Percentiles rank a stretch among this genome's conserved stretches.
Evolutionary conservation across 1,284 basidiomycete species (phyloP).

Genomic region (Fomitopsis palustris): DNA sequence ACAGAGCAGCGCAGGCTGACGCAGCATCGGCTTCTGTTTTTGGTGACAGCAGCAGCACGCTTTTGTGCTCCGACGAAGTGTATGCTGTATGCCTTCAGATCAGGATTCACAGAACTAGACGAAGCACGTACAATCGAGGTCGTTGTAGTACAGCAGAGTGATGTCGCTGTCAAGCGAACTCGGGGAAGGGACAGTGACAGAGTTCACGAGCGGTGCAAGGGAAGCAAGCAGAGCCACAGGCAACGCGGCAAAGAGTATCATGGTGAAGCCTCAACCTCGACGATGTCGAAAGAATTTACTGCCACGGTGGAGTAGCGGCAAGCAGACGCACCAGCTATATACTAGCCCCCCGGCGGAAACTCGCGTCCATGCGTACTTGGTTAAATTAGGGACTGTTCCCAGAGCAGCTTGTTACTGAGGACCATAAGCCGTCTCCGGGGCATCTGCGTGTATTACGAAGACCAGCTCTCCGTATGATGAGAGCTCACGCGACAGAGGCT

Average conservation of each 20-base stretch:
- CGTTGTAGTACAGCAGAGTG: conserved; percentile 25
- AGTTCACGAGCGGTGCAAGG: background rate
- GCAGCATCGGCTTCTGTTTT: background rate
- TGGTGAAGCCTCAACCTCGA: conserved; percentile 16
- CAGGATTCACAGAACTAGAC: background rate
- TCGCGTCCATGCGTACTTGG: background rate
- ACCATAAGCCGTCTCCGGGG: background rate
- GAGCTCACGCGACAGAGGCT: too few relatives aligned
- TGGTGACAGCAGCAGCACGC: conserved; percentile 18
- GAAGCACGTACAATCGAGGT: conserved; percentile 20
- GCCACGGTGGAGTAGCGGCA: background rate
- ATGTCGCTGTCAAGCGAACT: conserved; percentile 15
- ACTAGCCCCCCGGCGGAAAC: background rate
- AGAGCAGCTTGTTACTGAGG: background rate
- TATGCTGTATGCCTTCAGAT: background rate
- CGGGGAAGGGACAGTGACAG: conserved; percentile 8
- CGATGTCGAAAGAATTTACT: background rate
- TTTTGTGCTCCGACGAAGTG: conserved; percentile 17
- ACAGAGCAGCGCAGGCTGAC: conserved; percentile 18
- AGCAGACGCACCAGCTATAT: background rate
- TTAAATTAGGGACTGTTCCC: background rate
- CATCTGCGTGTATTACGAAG: too few relatives aligned
- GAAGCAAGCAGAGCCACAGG: background rate
- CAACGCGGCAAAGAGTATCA: conserved; percentile 14
- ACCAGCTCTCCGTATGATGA: too few relatives aligned